Percentiles rank a stretch among this genome's conserved stretches.
These are phyloP conservation scores for Boletus subcaerulescens DNA, from an alignment of 768 basidiomycete genomes.

Conservation along the genomic window DNA sequence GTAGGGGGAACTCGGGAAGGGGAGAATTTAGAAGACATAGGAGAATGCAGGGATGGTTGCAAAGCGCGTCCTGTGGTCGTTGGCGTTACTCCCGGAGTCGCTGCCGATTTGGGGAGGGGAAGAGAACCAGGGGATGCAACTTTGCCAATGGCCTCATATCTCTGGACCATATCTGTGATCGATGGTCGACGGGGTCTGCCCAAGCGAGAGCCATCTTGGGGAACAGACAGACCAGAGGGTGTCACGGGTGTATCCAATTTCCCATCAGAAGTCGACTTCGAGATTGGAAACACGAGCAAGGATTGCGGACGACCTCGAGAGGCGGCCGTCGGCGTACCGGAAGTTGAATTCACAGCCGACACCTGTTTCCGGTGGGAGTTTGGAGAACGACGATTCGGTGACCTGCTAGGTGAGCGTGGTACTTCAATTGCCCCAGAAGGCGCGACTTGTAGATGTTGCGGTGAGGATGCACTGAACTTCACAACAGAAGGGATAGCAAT, in stretches of 20 bases:
- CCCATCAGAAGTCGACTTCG: slow-evolving; percentile 41
- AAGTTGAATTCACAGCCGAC: slow-evolving; percentile 23
- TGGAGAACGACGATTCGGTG: slow-evolving; percentile 28
- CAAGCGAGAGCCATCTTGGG: slow-evolving; percentile 44
- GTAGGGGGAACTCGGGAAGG: slow-evolving; percentile 19
- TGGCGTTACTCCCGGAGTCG: slow-evolving; percentile 10
- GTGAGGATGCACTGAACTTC: slow-evolving; percentile 23
- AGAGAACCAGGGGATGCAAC: slow-evolving; percentile 28
- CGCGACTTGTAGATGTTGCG: slow-evolving; percentile 22
- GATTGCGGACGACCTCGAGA: slow-evolving; percentile 72
- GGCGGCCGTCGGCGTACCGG: slow-evolving; percentile 29
- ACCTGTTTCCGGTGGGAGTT: slow-evolving; percentile 31
- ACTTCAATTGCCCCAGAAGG: slow-evolving; percentile 15
- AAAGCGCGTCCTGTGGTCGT: slow-evolving; percentile 18
- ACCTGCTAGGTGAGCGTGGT: slow-evolving; percentile 28
- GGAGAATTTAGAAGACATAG: slow-evolving; percentile 20
- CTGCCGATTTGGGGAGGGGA: slow-evolving; percentile 32
- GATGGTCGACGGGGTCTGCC: slow-evolving; percentile 58
- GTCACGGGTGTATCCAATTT: slow-evolving; percentile 31
- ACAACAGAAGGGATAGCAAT: slow-evolving; percentile 14
- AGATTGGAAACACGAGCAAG: slow-evolving; percentile 66
- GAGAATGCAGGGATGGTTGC: slow-evolving; percentile 23
- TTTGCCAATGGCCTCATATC: slow-evolving; percentile 64
- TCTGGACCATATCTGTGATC: slow-evolving; percentile 84
- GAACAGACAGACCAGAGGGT: slow-evolving; percentile 42